Evolutionary conservation across 2,329 filamentous ascomycete genomes (phyloP), one percentile per base, ranked within the genome.

Genomic region (Periconia sp.): DNA sequence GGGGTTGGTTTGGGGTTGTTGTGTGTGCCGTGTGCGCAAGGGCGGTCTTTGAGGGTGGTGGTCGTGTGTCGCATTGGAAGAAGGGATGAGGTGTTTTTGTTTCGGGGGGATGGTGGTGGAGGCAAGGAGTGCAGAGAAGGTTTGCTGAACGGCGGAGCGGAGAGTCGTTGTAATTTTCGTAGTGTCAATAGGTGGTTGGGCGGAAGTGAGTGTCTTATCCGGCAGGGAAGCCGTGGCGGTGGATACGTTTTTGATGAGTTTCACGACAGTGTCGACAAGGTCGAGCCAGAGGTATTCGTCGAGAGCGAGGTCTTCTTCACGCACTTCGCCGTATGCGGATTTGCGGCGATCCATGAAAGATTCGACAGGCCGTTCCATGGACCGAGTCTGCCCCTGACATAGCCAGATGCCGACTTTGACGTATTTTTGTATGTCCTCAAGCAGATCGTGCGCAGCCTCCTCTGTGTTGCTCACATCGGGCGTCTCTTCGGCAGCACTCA

Each of bases 401-500:
- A 99, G 79, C 94, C 94, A 99, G 47, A 96, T 93, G 14, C 95
- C 94, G 1, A 99, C 91, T 59, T 92, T 88, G 1, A 88, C 86
- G 74, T 96, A 97, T 70, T 96, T 97, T 56, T 95, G 87, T 17
- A 99, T 77, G 0, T 88, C 86, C 53, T 85, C 83, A 3, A 96
- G 80, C 1, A 96, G 80, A 52, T 92, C 88, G 52, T 88, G 84
- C 0, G 88, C 85, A 0, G 89, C 84, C 57, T 88, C 84, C 54
- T 86, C 83, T 2, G 87, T 81, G 45, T 81, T 82, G 1, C 77
- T 74, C 1, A 81, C 76, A 52, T 88, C 82, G 1, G 80, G 79
- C 27, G 82, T 81, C 1, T 85, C 81, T 5, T 78, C 76, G 0
- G 80, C 79, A 13, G 83, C 85, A n/a, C 81, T 78, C 2, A 97